Percentiles rank a stretch among this genome's conserved stretches.
phyloP scores from a whole-genome alignment of 805 yeast genomes.

The Lachancea quebecensis region DNA sequence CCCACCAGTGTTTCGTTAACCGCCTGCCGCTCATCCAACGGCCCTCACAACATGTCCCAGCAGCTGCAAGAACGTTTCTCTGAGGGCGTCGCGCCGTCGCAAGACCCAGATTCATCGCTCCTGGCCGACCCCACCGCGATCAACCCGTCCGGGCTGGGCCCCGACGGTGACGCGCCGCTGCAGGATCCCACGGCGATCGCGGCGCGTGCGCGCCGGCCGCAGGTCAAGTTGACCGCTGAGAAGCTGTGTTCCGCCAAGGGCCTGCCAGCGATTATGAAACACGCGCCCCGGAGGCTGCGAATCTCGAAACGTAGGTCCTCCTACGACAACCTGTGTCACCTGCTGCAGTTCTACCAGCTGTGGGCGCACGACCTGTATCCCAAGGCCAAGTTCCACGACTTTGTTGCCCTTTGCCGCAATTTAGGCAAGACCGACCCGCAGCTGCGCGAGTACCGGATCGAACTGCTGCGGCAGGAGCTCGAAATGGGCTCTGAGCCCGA shows the following conservation, averaged over 20 bases:
- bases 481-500: slow-evolving; percentile 8
- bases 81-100: background rate
- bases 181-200: slow-evolving; percentile 26
- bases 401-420: slow-evolving; percentile 46
- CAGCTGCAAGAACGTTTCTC: slow-evolving; percentile 3
- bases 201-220: slow-evolving; percentile 20
- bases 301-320: slow-evolving; percentile 27
- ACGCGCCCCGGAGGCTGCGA: slow-evolving; percentile 30
- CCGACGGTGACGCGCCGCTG: slow-evolving; percentile 12
- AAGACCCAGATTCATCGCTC: slow-evolving; percentile 5
- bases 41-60: slow-evolving; percentile 2
- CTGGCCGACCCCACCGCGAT: slow-evolving; percentile 11
- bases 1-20: too few relatives aligned
- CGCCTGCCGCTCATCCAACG: background rate
- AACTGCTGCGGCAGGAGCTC: slow-evolving; percentile 36
- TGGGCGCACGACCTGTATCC: slow-evolving; percentile 79
- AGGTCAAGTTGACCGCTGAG: slow-evolving; percentile 46
- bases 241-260: slow-evolving; percentile 50
- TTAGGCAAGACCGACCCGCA: slow-evolving; percentile 40
- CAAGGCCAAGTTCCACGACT: slow-evolving; percentile 69
- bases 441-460: slow-evolving; percentile 38
- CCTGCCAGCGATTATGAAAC: slow-evolving; percentile 42
- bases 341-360: slow-evolving; percentile 54
- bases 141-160: slow-evolving; percentile 5
- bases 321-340: slow-evolving; percentile 24